Conservation (phyloP, 257 asterid species). For the Salvia hispanica region DNA sequence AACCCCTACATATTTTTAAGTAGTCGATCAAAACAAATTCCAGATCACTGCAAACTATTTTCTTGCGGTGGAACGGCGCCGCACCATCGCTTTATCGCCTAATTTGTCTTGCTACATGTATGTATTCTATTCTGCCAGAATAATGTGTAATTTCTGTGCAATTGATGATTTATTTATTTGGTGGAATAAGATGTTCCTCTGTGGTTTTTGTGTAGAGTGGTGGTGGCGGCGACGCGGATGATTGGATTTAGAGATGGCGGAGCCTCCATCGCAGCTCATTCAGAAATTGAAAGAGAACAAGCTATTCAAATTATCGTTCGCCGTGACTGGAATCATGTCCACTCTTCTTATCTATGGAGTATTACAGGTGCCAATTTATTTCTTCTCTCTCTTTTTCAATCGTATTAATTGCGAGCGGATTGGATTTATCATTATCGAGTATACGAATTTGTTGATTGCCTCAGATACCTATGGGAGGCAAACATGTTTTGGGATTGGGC, state of each 20-base stretch:
- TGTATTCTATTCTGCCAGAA: not conserved
- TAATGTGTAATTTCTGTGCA: not conserved
- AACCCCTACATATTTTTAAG: constrained; percentile 31
- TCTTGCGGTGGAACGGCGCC: constrained; percentile 22
- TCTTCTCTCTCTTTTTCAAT: not conserved
- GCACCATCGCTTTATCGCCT: constrained; percentile 1
- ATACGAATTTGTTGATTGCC: not conserved
- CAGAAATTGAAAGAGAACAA: constrained; percentile 55
- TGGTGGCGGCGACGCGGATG: constrained; percentile 48
- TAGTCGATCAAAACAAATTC: constrained; percentile 35
- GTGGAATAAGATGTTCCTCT: not conserved
- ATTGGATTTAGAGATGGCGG: constrained; percentile 63
- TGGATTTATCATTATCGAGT: constrained; percentile 1
- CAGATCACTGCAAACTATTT: constrained; percentile 23
- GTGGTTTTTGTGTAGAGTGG: constrained; percentile 22
- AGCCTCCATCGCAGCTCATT: constrained; percentile 47
- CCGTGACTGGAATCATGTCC: constrained; percentile 88
- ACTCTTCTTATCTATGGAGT: constrained; percentile 87
- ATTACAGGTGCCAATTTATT: constrained; percentile 60
- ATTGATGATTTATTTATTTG: not conserved
- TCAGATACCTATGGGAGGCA: constrained; percentile 2
- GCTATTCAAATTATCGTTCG: constrained; percentile 63
- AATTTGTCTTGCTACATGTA: constrained; percentile 20
- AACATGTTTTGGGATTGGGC: not conserved
- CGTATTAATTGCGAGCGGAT: constrained; percentile 1